Evolutionary conservation across 192 early-diverging fungal genomes (phyloP).

Genomic region (Funneliformis mosseae): DNA sequence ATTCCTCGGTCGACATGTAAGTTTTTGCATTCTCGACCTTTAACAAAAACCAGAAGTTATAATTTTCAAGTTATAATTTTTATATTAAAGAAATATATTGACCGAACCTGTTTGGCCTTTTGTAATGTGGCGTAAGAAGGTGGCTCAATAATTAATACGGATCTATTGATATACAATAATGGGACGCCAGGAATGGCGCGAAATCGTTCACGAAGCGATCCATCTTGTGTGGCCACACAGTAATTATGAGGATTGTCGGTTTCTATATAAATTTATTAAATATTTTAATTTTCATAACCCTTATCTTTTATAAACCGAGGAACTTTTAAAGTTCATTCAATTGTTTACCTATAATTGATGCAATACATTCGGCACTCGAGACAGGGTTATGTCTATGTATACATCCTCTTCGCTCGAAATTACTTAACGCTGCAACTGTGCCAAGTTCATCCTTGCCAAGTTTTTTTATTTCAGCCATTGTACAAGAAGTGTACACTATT

Average conservation of each 20-base stretch:
- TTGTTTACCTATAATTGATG: conserved; percentile 66
- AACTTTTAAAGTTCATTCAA: too few relatives aligned
- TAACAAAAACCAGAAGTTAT: neutral
- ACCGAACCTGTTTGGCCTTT: conserved; percentile 41
- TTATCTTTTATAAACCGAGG: too few relatives aligned
- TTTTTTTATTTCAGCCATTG: conserved; percentile 67
- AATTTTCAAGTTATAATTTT: neutral
- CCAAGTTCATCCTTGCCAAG: conserved; percentile 55
- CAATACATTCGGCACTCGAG: conserved; percentile 68
- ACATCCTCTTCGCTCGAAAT: conserved; percentile 83
- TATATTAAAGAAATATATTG: conserved; percentile 26
- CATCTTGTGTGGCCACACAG: conserved; percentile 83
- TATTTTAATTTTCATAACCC: neutral
- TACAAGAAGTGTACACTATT: conserved; percentile 70
- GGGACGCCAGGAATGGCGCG: conserved; percentile 80
- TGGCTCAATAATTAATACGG: conserved; percentile 81
- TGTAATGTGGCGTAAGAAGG: conserved; percentile 57
- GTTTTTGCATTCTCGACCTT: conserved; percentile 46
- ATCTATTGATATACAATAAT: conserved; percentile 79
- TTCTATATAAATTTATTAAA: conserved; percentile 3
- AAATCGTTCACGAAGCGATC: conserved; percentile 61
- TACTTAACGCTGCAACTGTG: conserved; percentile 61
- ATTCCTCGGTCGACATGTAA: conserved; percentile 47
- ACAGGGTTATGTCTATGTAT: conserved; percentile 66
- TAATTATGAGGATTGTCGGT: conserved; percentile 80